Evolutionary conservation across 225 moss, liverwort and hornwort species (phyloP), one percentile per base, ranked within the genome.

Genomic region (Neckera pumila): DNA sequence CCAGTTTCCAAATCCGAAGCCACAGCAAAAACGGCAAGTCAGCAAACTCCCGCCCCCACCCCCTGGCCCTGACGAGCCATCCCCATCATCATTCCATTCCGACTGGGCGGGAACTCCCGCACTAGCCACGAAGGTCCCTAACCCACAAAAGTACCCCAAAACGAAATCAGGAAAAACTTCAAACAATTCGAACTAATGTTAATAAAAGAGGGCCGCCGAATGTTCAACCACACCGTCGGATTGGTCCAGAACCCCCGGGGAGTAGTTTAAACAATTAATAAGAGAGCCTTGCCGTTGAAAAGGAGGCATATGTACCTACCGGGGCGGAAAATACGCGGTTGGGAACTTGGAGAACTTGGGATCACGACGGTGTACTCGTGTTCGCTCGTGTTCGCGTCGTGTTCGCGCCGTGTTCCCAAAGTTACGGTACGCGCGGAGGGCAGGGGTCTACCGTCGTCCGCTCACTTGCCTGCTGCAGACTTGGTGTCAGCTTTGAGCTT

Each of bases 401-500:
- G 47, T 34, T 76, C 76, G 51, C 49, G 51, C 49, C 47, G 2
- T 20, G 34, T 53, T 51, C 21, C 51, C 73, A 12, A 49, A 49
- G 65, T 80, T 45, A 27, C 26, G 78, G 57, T 58, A 58, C 18
- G 38, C 56, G 65, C 85, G 73, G 80, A 20, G 33, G 33, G 71
- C 70, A 56, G 72, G 79, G 76, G 61, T 85, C 85, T 62, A 76
- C 62, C 70, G 62, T n/a, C 61, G 76, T 85, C 85, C 85, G 76
- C 61, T 75, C 76, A 75, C 85, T 78, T 66, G 85, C 21, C 21
- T 47, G 47, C 47, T 59, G 83, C 87, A 88, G 85, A 66, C 81
- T 60, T 53, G 83, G 72, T 83, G 91, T 89, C 91, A 91, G 91
- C 77, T 65, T 85, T 85, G 85, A 85, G 91, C 86, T 84, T 78